phyloP scores from a whole-genome alignment of 208 protist genomes.

The Herpetomonas samuelpessoai region DNA sequence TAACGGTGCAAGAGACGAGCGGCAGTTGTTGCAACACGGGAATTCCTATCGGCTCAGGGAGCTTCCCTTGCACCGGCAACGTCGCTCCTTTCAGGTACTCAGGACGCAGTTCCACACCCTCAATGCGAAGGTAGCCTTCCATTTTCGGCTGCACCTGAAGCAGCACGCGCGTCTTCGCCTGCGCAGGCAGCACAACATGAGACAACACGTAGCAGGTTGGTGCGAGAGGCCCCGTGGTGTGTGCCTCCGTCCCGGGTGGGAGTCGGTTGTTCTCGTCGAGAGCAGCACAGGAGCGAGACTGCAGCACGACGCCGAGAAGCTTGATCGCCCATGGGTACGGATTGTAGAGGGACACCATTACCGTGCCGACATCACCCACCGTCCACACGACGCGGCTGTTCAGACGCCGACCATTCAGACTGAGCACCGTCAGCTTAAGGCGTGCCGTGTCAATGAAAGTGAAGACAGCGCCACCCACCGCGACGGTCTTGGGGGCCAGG shows the following conservation, averaged over 20 bases:
- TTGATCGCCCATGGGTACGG: constrained; percentile 45
- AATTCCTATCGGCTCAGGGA: constrained; percentile 42
- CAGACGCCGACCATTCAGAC: constrained; percentile 73
- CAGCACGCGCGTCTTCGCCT: constrained; percentile 38
- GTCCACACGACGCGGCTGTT: constrained; percentile 77
- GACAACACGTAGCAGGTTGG: constrained; percentile 68
- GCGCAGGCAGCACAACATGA: constrained; percentile 44
- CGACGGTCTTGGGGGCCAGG: constrained; percentile 75
- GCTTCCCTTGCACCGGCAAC: constrained; percentile 26
- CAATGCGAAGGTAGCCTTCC: constrained; percentile 57
- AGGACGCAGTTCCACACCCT: constrained; percentile 53
- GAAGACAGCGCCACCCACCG: constrained; percentile 78
- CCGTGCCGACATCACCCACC: constrained; percentile 72
- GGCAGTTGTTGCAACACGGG: constrained; percentile 80
- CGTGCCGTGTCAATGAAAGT: constrained; percentile 88
- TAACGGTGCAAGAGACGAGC: constrained; percentile 69
- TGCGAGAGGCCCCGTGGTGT: constrained; percentile 17
- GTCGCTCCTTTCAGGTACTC: constrained; percentile 27
- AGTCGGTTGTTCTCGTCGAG: constrained; percentile 12
- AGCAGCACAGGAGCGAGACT: constrained; percentile 24
- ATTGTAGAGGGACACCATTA: constrained; percentile 73
- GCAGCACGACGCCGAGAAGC: constrained; percentile 53
- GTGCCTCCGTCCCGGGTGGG: neutral
- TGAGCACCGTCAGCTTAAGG: constrained; percentile 80
- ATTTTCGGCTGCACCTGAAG: constrained; percentile 69